Conservation (phyloP, 768 basidiomycete genomes). For the Saitozyma sp. region DNA sequence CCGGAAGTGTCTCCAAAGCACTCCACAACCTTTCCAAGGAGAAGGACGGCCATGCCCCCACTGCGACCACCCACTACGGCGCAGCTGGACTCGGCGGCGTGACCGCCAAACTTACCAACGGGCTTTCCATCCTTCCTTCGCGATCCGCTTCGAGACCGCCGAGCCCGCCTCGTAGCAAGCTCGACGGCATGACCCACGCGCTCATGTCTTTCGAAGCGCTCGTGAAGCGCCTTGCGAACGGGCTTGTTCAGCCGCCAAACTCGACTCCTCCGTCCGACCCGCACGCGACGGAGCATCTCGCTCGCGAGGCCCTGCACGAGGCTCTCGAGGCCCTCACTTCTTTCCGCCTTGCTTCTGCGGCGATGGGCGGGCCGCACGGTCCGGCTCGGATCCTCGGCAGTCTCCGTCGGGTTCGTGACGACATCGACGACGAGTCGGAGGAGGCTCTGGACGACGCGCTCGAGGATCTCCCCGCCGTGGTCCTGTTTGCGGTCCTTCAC, state of each 20-base stretch:
- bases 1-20: constrained; percentile 41
- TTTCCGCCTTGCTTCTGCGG: constrained; percentile 37
- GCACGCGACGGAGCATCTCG: constrained; percentile 44
- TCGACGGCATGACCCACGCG: constrained; percentile 39
- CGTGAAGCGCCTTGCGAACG: constrained; percentile 40
- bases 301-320: constrained; percentile 50
- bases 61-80: constrained; percentile 15
- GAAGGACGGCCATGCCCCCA: constrained; percentile 10
- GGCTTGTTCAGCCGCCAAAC: constrained; percentile 42
- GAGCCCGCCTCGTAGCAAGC: constrained; percentile 39
- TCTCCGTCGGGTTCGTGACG: constrained; percentile 43
- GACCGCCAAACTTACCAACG: constrained; percentile 41
- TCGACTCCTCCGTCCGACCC: constrained; percentile 26
- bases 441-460: constrained; percentile 48
- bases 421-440: constrained; percentile 38
- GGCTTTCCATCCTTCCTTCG: constrained; percentile 46
- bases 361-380: constrained; percentile 25
- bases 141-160: constrained; percentile 47
- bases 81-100: constrained; percentile 36
- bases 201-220: constrained; percentile 50
- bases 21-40: constrained; percentile 41
- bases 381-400: constrained; percentile 26
- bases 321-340: constrained; percentile 49
- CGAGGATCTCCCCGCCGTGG: constrained; percentile 49
- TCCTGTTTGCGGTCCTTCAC: constrained; percentile 40